These are phyloP conservation scores for Vachellia pachyceras DNA, from an alignment of 306 rosid genomes.

Conservation along the genomic window DNA sequence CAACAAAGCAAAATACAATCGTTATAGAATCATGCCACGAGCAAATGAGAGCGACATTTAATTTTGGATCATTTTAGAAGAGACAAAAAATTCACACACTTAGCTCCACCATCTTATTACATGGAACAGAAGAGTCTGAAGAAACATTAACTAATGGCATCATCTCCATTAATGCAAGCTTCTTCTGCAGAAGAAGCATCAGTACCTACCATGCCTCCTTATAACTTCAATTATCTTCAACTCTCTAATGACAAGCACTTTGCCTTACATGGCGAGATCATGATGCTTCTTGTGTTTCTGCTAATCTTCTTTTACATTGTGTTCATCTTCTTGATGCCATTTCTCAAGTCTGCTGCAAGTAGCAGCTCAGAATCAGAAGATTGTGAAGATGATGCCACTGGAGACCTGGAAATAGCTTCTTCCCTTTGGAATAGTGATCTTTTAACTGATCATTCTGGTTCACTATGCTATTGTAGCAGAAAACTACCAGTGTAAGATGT, in stretches of 20 bases:
- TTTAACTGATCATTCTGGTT: not conserved
- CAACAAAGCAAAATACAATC: not conserved
- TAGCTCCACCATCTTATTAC: not conserved
- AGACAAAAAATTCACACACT: not conserved
- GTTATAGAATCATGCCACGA: not conserved
- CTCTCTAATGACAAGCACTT: conserved; percentile 40
- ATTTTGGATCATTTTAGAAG: not conserved
- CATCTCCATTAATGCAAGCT: not conserved
- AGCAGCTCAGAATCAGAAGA: not conserved
- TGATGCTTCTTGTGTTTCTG: conserved; percentile 1
- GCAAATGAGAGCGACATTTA: not conserved
- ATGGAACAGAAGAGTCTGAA: not conserved
- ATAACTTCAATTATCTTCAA: not conserved
- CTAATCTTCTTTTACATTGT: not conserved
- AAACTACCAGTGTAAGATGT: not conserved
- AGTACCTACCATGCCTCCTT: conserved; percentile 19
- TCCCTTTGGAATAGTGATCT: not conserved
- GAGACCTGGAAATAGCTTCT: not conserved
- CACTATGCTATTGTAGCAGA: not conserved
- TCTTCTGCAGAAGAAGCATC: not conserved
- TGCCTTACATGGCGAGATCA: conserved; percentile 46
- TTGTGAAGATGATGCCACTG: not conserved
- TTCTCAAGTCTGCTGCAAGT: not conserved
- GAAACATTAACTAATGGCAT: not conserved
- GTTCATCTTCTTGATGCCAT: not conserved